Base-by-base conservation (phyloP, 345 rosid genomes). In the Gossypium rotundifolium region DNA sequence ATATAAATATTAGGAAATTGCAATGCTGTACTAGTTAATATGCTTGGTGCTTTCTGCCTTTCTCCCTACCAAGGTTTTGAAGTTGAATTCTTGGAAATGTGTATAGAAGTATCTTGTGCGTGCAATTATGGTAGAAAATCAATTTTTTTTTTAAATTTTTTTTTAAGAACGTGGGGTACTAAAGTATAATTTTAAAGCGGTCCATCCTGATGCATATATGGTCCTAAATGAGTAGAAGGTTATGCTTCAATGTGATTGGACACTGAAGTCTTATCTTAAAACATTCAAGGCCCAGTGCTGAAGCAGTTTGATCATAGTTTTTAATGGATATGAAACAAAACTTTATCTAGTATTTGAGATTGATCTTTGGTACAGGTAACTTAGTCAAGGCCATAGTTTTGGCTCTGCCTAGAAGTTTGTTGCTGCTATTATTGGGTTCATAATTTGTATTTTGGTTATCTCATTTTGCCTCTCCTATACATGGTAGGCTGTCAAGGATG, bases 401-500 rank as follows among this genome's bases (percentile, higher is more conserved):
- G 51, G 49, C 14, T 20, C 33, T 66, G 11, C 55, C 71, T 66
- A 12, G 55, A 46, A 22, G 18, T 46, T 22, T 18, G 4, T 49
- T 14, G 27, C 25, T 62, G 40, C 58, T 5, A 48, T 57, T 53
- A 48, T n/a, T 49, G 20, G 42, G 59, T 72, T 65, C 54, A 22
- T 40, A 33, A 48, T 40, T 23, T 40, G 59, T 70, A 57, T 55
- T 61, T 75, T 27, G 75, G 18, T 40, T 63, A 18, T 72, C 70
- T 71, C 11, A 52, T 69, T 53, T 3, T 76, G 59, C 69, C 25
- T 49, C 77, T 76, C 57, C 12, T 44, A 75, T 82, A 70, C 64
- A 29, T 79, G 16, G 48, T 29, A 94, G 98, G 98, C 97, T 59
- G 85, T 94, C 83, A 83, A 85, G 74, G 97, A 92, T 83, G 97